A percentile compares a stretch with the other conserved stretches of the same genome.
Conservation (phyloP, 768 basidiomycete species). For the Lactarius quietus region DNA sequence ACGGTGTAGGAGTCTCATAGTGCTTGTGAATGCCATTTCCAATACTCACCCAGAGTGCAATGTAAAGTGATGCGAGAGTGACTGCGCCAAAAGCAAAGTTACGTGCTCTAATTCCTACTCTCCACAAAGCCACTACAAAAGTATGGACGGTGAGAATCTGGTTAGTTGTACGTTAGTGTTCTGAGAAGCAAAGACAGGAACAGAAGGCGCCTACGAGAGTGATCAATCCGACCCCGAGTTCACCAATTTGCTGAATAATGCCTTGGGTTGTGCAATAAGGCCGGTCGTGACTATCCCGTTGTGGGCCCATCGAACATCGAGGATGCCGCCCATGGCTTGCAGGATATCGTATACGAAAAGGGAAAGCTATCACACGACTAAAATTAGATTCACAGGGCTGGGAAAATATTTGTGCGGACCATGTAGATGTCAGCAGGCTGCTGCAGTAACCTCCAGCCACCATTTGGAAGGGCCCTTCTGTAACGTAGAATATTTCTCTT, state of each 20-base stretch:
- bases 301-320: too few relatives aligned
- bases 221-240: too few relatives aligned
- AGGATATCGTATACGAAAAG: conserved; percentile 34
- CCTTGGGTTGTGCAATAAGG: too few relatives aligned
- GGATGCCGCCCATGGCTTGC: conserved; percentile 38
- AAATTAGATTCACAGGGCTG: background rate
- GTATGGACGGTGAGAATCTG: conserved; percentile 38
- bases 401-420: conserved; percentile 29
- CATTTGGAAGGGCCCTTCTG: background rate
- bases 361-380: conserved; percentile 28
- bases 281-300: too few relatives aligned
- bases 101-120: conserved; percentile 31
- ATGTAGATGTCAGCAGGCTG: conserved; percentile 41
- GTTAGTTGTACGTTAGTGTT: too few relatives aligned
- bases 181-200: too few relatives aligned
- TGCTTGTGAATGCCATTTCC: too few relatives aligned
- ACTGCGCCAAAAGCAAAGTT: conserved; percentile 27
- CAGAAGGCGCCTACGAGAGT: too few relatives aligned
- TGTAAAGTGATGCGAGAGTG: too few relatives aligned
- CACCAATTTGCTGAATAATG: too few relatives aligned
- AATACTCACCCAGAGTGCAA: too few relatives aligned
- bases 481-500: conserved; percentile 20
- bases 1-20: conserved; percentile 37
- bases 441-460: conserved; percentile 30
- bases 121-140: conserved; percentile 38